Evolutionary conservation across 371 early-diverging fungal genomes (phyloP).

Genomic region (Zancudomyces culisetae): DNA sequence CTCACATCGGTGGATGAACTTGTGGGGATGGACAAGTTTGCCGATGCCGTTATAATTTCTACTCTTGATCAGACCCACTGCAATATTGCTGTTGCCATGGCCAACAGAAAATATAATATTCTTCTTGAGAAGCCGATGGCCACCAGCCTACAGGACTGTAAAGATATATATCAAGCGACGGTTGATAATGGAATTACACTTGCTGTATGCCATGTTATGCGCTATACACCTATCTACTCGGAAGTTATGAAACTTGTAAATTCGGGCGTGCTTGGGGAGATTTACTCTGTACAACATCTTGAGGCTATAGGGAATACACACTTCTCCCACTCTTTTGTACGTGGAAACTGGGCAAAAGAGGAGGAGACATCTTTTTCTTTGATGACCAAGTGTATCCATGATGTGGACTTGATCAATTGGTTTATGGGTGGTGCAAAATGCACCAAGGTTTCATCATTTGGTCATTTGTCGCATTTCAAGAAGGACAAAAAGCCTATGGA

Average conservation of each 20-base stretch:
- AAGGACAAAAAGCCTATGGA: conserved; percentile 26
- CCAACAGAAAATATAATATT: conserved; percentile 27
- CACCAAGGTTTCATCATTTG: conserved; percentile 30
- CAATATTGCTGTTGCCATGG: conserved; percentile 13
- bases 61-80: conserved; percentile 4
- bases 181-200: conserved; percentile 14
- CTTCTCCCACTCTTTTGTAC: conserved; percentile 31
- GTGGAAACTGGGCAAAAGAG: conserved; percentile 35
- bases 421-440: conserved; percentile 11
- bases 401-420: conserved; percentile 15
- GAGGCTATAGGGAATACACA: conserved; percentile 36
- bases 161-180: conserved; percentile 22
- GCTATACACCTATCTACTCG: conserved; percentile 30
- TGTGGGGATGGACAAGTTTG: conserved; percentile 8
- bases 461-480: conserved; percentile 30
- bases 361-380: conserved; percentile 26
- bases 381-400: conserved; percentile 35
- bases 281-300: conserved; percentile 30
- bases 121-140: conserved; percentile 40
- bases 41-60: conserved; percentile 9
- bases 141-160: conserved; percentile 21
- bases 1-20: conserved; percentile 5
- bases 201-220: conserved; percentile 27
- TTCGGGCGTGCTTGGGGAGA: conserved; percentile 25
- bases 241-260: conserved; percentile 28